Evolutionary conservation across 805 yeast genomes (phyloP).

Genomic region (Pachysolen tannophilus): DNA sequence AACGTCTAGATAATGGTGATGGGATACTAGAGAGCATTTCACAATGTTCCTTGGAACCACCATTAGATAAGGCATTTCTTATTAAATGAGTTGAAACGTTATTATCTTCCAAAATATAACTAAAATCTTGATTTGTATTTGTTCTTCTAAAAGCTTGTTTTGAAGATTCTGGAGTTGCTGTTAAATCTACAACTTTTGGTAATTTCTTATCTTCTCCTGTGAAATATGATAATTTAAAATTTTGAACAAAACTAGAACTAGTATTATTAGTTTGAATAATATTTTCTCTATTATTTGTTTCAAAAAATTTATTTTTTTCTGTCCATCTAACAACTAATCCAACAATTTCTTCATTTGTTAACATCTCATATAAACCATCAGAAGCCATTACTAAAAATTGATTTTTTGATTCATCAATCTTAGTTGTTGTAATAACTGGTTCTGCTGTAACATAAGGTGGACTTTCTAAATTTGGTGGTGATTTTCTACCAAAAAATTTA

Average conservation of each 20-base stretch:
- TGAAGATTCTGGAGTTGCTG: slow-evolving; percentile 46
- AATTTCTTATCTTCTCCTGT: slow-evolving; percentile 29
- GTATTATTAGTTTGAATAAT: slow-evolving; percentile 22
- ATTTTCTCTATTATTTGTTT: slow-evolving; percentile 42
- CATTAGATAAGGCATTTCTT: slow-evolving; percentile 82
- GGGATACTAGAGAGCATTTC: slow-evolving; percentile 87
- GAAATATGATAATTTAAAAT: neutral
- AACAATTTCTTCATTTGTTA: slow-evolving; percentile 87
- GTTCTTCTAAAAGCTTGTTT: slow-evolving; percentile 69
- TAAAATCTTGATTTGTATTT: slow-evolving; percentile 21
- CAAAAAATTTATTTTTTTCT: slow-evolving; percentile 61
- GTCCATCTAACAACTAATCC: slow-evolving; percentile 92
- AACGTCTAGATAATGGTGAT: slow-evolving; percentile 81
- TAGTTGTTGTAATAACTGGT: slow-evolving; percentile 82
- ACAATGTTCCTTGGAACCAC: slow-evolving; percentile 83
- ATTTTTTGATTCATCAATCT: slow-evolving; percentile 59
- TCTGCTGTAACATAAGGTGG: slow-evolving; percentile 98
- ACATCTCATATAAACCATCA: slow-evolving; percentile 89
- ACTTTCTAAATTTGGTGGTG: slow-evolving; percentile 66
- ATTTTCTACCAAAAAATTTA: slow-evolving; percentile 72
- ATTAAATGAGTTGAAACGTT: slow-evolving; percentile 91
- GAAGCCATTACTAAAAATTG: slow-evolving; percentile 89
- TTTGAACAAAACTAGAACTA: neutral
- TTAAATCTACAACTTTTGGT: slow-evolving; percentile 58
- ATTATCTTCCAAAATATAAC: slow-evolving; percentile 65